Percentiles rank a stretch among this genome's conserved stretches.
These are phyloP conservation scores for Trichomonas gallinae DNA, from an alignment of 208 protist species.

Conservation along the genomic window DNA sequence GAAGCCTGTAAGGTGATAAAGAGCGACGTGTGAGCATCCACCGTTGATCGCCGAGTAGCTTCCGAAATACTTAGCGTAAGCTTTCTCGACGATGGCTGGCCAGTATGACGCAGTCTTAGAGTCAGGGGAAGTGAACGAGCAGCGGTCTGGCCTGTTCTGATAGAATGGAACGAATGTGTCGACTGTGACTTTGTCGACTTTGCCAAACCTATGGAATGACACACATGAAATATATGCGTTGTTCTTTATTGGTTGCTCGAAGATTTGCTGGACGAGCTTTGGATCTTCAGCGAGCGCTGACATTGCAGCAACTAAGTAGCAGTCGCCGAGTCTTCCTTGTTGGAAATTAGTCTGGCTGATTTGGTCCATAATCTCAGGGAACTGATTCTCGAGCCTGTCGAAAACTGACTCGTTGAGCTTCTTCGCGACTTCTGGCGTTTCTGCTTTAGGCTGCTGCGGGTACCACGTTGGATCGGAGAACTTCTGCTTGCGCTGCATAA, in stretches of 20 bases:
- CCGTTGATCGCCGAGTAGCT: neutral
- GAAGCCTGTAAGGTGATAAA: neutral
- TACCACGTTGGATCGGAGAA: neutral
- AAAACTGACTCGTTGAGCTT: neutral
- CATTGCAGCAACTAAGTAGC: neutral
- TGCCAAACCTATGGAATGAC: neutral
- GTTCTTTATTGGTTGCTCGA: neutral
- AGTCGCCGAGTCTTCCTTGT: conserved; percentile 1
- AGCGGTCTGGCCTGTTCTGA: no score
- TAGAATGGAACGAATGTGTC: neutral
- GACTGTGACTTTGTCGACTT: neutral
- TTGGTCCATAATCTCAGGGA: neutral
- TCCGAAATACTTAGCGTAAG: conserved; percentile 26
- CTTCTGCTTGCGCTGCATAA: neutral
- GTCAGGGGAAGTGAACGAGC: neutral
- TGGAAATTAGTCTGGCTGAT: neutral
- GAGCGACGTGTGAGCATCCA: neutral
- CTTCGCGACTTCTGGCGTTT: neutral
- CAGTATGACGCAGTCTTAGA: neutral
- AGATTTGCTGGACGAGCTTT: neutral
- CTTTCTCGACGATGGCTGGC: conserved; percentile 25
- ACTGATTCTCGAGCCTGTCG: neutral
- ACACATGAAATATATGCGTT: neutral
- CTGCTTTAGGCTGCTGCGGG: neutral
- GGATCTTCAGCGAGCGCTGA: neutral